Evolutionary conservation across 441 rosid genomes (phyloP).

Genomic region (Breynia disticha): DNA sequence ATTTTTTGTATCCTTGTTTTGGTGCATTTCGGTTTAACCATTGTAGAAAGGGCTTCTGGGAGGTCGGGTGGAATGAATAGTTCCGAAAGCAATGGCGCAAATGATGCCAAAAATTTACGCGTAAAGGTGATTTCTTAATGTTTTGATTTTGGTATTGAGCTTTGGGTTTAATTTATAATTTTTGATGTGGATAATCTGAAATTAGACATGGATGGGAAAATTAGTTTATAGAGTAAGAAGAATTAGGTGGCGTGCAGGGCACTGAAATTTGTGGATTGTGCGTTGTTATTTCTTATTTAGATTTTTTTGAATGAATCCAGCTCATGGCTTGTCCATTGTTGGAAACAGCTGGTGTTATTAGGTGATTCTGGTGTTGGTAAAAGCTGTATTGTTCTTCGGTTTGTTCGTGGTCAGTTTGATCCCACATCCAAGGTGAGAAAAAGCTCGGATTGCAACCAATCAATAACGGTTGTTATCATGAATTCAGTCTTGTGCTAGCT

Average conservation of each 20-base stretch:
- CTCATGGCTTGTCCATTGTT: slow-evolving; percentile 17
- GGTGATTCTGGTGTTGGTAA: slow-evolving; percentile 99
- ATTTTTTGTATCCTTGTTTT: slow-evolving; percentile 1
- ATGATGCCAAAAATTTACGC: slow-evolving; percentile 75
- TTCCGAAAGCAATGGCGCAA: slow-evolving; percentile 37
- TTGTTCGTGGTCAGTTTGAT: slow-evolving; percentile 97
- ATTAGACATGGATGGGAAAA: neutral
- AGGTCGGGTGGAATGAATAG: slow-evolving; percentile 41
- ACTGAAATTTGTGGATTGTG: neutral
- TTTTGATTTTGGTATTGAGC: neutral
- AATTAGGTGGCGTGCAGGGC: neutral
- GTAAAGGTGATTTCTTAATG: slow-evolving; percentile 48
- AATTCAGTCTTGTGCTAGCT: neutral
- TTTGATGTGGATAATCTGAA: neutral
- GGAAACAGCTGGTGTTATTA: slow-evolving; percentile 65
- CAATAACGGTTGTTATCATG: too few species aligned
- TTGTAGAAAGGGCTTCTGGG: slow-evolving; percentile 62
- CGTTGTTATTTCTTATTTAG: neutral
- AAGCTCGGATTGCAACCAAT: slow-evolving; percentile 5
- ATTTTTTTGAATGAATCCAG: slow-evolving; percentile 1
- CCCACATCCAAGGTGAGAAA: slow-evolving; percentile 82
- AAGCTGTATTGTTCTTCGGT: slow-evolving; percentile 94
- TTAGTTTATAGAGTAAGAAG: neutral
- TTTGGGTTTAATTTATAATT: neutral
- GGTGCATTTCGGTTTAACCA: neutral